Conservation (phyloP, 2,329 filamentous ascomycete species). For the Bipolaris bicolor region DNA sequence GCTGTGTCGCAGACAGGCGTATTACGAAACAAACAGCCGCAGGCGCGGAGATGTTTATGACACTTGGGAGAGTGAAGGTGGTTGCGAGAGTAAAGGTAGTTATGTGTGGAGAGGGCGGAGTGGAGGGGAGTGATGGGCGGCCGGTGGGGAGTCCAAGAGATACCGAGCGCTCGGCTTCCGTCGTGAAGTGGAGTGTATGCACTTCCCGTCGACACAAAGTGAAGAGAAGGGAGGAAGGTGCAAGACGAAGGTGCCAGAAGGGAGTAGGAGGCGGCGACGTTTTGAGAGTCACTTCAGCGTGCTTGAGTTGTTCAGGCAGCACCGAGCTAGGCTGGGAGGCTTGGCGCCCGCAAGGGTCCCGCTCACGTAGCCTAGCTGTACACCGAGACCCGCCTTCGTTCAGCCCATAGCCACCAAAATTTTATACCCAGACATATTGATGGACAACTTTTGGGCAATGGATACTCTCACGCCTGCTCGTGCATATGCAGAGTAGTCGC, state of each 20-base stretch:
- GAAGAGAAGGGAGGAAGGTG: constrained; percentile 8
- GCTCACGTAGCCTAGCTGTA: constrained; percentile 15
- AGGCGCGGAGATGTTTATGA: background rate
- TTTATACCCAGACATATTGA: no score
- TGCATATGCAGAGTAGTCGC: background rate
- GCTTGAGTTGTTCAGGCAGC: constrained; percentile 37
- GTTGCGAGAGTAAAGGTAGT: constrained; percentile 3
- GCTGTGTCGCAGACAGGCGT: constrained; percentile 13
- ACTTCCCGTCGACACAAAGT: constrained; percentile 1
- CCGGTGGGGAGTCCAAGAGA: constrained; percentile 9
- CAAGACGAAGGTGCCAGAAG: constrained; percentile 24
- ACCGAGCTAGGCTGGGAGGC: constrained; percentile 26
- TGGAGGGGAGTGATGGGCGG: constrained; percentile 11
- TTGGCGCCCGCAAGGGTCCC: constrained; percentile 26
- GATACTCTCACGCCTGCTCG: background rate
- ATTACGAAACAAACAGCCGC: background rate
- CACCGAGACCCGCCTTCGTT: constrained; percentile 15
- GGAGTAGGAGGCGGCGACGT: constrained; percentile 29
- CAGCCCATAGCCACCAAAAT: background rate
- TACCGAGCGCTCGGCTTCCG: constrained; percentile 8
- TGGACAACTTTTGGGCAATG: background rate
- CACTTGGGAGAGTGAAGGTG: constrained; percentile 5
- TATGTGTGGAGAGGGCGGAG: constrained; percentile 11
- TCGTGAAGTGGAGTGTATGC: background rate
- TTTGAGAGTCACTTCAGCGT: constrained; percentile 37